Base-by-base conservation (phyloP, 352 stramenopile genomes). In the Blastocystis sp. region DNA sequence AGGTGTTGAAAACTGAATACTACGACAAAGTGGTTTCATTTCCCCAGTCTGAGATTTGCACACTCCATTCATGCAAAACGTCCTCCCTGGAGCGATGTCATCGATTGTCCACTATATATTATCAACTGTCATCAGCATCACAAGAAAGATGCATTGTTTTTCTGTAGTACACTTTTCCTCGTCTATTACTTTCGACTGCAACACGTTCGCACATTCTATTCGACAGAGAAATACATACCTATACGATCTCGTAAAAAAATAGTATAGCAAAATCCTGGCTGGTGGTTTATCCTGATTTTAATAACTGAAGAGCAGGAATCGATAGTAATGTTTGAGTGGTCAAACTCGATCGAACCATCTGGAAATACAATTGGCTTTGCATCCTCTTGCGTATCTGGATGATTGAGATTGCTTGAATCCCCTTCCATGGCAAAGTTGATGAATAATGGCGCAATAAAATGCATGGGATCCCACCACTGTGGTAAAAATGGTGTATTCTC, bases 21-120 rank as follows among this genome's bases (percentile, higher is more conserved):
- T 66, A 43, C 47, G 43, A 47, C 73, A 85, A 45, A 85, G 73
- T 20, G 73, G 47, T 53, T 85, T 85, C 73, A 85, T 85, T 26
- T 37, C 39, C 3, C 73, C 73, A 47, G n/a, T 47, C 4, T 50
- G 9, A 9, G 53, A 47, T 45, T 85, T 85, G 50, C 73, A 85
- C 8, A 85, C 26, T 2, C 50, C 53, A 20, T 85, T 85, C 16
- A 85, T n/a, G 39, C 45, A 68, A n/a, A 54, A 85, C 11, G 41
- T 45, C 9, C 13, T 26, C 69, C 73, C 73, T 13, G 73, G 73
- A 66, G 50, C 20, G 50, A 85, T 69, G 50, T 85, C 34, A 16
- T 43, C 34, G 13, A 85, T n/a, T 37, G 30, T 62, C 73, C 73
- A 85, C 73, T 85, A 85, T 55, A 69, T 3, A 37, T 16, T 20